Conservation (phyloP, 2,329 filamentous ascomycete species). For the Chrysoporthe austroafricana region DNA sequence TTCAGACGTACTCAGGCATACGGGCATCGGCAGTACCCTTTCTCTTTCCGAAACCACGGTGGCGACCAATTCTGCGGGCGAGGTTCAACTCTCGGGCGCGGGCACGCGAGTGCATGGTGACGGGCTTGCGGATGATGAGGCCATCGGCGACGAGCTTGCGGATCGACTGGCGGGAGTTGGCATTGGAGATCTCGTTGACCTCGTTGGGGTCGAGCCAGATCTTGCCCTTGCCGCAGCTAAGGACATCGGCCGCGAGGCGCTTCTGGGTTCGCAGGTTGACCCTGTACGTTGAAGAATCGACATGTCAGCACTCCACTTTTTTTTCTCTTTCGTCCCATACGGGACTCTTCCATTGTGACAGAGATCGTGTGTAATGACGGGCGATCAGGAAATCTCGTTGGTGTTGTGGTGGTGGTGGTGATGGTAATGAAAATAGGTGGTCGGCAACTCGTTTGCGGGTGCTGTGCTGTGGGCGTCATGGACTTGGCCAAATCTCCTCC, state of each 20-base stretch:
- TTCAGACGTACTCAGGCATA: slow-evolving; percentile 87
- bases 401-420: slow-evolving; percentile 14
- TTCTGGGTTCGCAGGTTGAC: slow-evolving; percentile 99
- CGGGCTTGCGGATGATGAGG: slow-evolving; percentile 99
- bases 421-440: not conserved
- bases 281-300: slow-evolving; percentile 58
- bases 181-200: slow-evolving; percentile 98
- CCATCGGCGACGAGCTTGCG: slow-evolving; percentile 99
- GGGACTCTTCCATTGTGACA: not conserved
- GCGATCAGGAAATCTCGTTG: slow-evolving; percentile 11
- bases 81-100: slow-evolving; percentile 95
- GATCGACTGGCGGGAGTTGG: slow-evolving; percentile 99
- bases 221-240: slow-evolving; percentile 99
- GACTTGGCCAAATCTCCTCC: slow-evolving; percentile 9
- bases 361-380: slow-evolving; percentile 14
- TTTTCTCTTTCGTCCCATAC: not conserved
- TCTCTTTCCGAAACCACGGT: slow-evolving; percentile 99
- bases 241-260: slow-evolving; percentile 98
- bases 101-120: slow-evolving; percentile 98
- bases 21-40: slow-evolving; percentile 99
- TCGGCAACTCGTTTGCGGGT: slow-evolving; percentile 11
- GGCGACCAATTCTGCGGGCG: slow-evolving; percentile 91
- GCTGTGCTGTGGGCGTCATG: slow-evolving; percentile 22
- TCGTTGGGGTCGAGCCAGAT: slow-evolving; percentile 99
- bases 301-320: slow-evolving; percentile 27